phyloP scores from a whole-genome alignment of 2,329 filamentous ascomycete species.

The Myriosclerotinia curreyana region DNA sequence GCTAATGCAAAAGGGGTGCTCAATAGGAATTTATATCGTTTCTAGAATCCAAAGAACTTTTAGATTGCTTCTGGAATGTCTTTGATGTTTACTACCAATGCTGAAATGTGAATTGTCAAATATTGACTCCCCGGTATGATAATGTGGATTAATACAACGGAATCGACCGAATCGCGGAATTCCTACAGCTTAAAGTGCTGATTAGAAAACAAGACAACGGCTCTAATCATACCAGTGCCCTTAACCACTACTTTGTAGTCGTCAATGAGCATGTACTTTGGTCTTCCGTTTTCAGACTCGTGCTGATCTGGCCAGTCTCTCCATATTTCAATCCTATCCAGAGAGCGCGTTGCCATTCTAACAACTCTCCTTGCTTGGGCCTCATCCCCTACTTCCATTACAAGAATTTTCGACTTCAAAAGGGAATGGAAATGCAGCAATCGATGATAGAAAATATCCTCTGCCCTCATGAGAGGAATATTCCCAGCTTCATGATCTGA shows the following conservation, averaged over 20 bases:
- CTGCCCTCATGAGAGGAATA: not conserved
- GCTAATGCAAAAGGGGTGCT: slow-evolving; percentile 9
- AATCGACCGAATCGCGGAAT: not conserved
- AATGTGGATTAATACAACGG: not conserved
- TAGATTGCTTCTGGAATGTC: slow-evolving; percentile 8
- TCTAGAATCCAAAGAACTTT: slow-evolving; percentile 3
- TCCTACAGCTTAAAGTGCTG: not conserved
- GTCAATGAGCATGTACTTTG: not conserved
- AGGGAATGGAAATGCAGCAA: slow-evolving; percentile 51
- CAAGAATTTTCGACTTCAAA: slow-evolving; percentile 52
- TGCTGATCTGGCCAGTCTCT: slow-evolving; percentile 57
- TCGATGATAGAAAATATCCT: slow-evolving; percentile 61
- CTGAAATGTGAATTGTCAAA: not conserved
- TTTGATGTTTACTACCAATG: not conserved
- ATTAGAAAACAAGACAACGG: slow-evolving; percentile 17
- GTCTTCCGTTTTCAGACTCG: not conserved
- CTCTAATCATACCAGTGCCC: slow-evolving; percentile 30
- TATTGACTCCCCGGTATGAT: not conserved
- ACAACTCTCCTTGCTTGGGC: slow-evolving; percentile 65
- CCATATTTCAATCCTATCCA: slow-evolving; percentile 61
- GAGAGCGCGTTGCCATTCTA: slow-evolving; percentile 42
- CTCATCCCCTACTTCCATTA: slow-evolving; percentile 71
- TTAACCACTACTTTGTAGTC: slow-evolving; percentile 21
- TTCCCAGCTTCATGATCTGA: not conserved
- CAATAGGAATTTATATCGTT: slow-evolving; percentile 1